Evolutionary conservation across 257 asterid genomes (phyloP).

Genomic region (Avicennia marina): DNA sequence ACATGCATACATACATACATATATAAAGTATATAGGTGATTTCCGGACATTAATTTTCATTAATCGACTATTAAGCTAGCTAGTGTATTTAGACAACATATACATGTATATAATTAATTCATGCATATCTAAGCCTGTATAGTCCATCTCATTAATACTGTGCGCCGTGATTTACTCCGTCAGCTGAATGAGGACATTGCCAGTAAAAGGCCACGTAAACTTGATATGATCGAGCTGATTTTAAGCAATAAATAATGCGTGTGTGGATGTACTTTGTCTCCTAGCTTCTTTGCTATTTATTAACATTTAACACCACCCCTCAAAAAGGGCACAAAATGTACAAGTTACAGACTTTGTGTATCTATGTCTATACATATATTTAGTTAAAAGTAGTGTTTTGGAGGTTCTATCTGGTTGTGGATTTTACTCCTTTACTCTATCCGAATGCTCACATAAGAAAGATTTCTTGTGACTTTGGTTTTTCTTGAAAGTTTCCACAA

Average conservation of each 20-base stretch:
- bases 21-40: no score
- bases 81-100: no score
- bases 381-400: constrained; percentile 44
- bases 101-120: no score
- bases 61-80: no score
- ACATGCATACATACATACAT: no score
- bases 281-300: constrained; percentile 23
- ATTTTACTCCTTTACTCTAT: constrained; percentile 28
- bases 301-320: constrained; percentile 15
- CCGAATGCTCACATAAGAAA: constrained; percentile 16
- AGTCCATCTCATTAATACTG: no score
- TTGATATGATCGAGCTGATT: no score
- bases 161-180: no score
- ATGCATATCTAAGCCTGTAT: no score
- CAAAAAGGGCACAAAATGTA: neutral
- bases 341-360: neutral
- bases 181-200: no score
- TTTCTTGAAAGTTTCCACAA: constrained; percentile 31
- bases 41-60: no score
- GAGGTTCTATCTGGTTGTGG: constrained; percentile 31
- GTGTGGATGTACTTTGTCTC: constrained; percentile 15
- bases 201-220: constrained; percentile 16
- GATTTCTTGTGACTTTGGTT: constrained; percentile 49
- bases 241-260: neutral
- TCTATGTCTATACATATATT: no score